A percentile compares a stretch with the other conserved stretches of the same genome.
Evolutionary conservation across 169 alveolate genomes (phyloP).

Genomic region (Pseudocohnilembus persalinus): DNA sequence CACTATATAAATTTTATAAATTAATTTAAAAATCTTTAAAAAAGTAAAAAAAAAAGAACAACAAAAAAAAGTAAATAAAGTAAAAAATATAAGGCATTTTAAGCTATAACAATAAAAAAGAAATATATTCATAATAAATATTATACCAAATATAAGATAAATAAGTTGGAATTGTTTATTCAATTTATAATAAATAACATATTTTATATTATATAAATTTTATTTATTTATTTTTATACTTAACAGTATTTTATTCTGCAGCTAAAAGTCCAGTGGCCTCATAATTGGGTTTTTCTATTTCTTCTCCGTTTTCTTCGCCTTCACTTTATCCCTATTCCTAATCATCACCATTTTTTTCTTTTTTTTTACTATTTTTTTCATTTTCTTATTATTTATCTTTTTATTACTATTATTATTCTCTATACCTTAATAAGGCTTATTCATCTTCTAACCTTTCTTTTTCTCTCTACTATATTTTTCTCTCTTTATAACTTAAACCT

Average conservation of each 20-base stretch:
- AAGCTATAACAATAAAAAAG: too few species aligned
- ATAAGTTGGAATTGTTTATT: constrained; percentile 36
- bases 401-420: constrained; percentile 26
- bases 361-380: constrained; percentile 45
- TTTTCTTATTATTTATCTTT: constrained; percentile 3
- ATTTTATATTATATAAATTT: too few species aligned
- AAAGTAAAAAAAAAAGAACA: too few species aligned
- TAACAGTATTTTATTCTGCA: neutral
- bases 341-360: constrained; percentile 17
- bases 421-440: constrained; percentile 38
- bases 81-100: too few species aligned
- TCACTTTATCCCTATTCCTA: neutral
- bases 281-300: neutral
- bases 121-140: too few species aligned
- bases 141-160: neutral
- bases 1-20: constrained; percentile 26
- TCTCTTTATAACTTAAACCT: neutral
- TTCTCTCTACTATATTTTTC: constrained; percentile 11
- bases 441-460: constrained; percentile 35
- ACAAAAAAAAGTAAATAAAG: too few species aligned
- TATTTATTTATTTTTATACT: neutral
- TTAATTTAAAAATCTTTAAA: neutral
- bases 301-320: too few species aligned
- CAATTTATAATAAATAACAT: constrained; percentile 49
- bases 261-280: neutral